Percentiles rank a stretch among this genome's conserved stretches.
phyloP scores from a whole-genome alignment of 495 filamentous ascomycete species.

The Penicillium odoratum region DNA sequence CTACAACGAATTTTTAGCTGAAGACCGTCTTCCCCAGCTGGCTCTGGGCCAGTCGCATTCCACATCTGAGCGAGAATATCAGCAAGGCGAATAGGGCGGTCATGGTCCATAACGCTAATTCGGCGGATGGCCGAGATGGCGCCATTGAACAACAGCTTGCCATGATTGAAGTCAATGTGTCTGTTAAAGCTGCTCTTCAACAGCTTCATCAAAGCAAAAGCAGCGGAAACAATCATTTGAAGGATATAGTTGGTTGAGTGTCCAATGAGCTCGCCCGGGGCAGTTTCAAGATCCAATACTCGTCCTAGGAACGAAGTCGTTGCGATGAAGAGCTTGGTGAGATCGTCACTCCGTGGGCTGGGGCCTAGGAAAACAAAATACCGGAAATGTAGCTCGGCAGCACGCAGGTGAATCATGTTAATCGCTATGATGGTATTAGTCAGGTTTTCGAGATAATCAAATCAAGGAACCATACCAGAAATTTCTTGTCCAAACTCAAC shows the following conservation, averaged over 20 bases:
- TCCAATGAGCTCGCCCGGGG: slow-evolving; percentile 56
- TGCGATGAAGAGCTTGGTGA: slow-evolving; percentile 70
- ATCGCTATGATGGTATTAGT: slow-evolving; percentile 61
- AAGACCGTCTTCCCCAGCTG: slow-evolving; percentile 38
- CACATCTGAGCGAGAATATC: slow-evolving; percentile 53
- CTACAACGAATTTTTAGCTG: slow-evolving; percentile 49
- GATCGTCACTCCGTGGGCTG: slow-evolving; percentile 65
- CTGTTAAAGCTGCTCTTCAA: slow-evolving; percentile 75
- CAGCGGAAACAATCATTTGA: slow-evolving; percentile 88
- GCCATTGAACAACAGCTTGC: slow-evolving; percentile 70
- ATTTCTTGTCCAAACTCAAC: slow-evolving; percentile 45
- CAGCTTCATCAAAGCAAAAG: slow-evolving; percentile 83
- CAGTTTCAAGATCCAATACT: slow-evolving; percentile 49
- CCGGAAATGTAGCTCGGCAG: slow-evolving; percentile 45
- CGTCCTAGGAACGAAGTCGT: slow-evolving; percentile 50
- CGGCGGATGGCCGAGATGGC: slow-evolving; percentile 75
- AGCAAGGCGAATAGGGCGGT: slow-evolving; percentile 64
- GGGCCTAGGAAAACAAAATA: slow-evolving; percentile 49
- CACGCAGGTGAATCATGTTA: slow-evolving; percentile 50
- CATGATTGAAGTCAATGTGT: slow-evolving; percentile 69
- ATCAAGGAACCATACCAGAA: slow-evolving; percentile 58
- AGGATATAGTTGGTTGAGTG: slow-evolving; percentile 86
- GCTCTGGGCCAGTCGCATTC: slow-evolving; percentile 41
- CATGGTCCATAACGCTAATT: slow-evolving; percentile 81
- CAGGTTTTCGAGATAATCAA: slow-evolving; percentile 64